phyloP scores from a whole-genome alignment of 169 alveolate species.

The Cryptosporidium sp. region DNA sequence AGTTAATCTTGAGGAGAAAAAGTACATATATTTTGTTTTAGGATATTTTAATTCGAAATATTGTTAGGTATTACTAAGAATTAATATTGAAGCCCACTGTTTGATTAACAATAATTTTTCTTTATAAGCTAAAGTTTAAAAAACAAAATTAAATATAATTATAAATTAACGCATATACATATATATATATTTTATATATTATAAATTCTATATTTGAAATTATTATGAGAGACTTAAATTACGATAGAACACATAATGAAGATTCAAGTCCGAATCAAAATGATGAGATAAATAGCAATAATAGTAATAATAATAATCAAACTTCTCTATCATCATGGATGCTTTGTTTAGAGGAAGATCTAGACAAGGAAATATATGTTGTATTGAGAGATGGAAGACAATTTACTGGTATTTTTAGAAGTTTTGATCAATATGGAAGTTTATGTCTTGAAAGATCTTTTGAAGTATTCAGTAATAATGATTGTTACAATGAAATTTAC shows the following conservation, averaged over 20 bases:
- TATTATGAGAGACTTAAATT: slow-evolving; percentile 15
- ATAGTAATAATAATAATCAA: slow-evolving; percentile 5
- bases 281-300: not conserved
- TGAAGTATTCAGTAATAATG: slow-evolving; percentile 30
- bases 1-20: slow-evolving; percentile 1
- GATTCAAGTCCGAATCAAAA: slow-evolving; percentile 26
- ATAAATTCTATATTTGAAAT: not conserved
- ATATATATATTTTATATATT: not conserved
- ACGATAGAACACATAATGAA: not conserved
- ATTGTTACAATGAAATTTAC: slow-evolving; percentile 42
- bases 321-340: slow-evolving; percentile 53
- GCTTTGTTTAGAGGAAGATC: slow-evolving; percentile 66
- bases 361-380: slow-evolving; percentile 64
- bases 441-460: slow-evolving; percentile 47
- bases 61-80: not conserved
- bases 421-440: slow-evolving; percentile 75
- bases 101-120: no score
- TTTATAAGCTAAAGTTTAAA: not conserved
- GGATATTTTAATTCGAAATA: not conserved
- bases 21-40: not conserved
- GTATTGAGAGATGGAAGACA: slow-evolving; percentile 71
- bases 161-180: not conserved
- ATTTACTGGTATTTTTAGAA: slow-evolving; percentile 66
- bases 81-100: not conserved
- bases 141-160: not conserved